phyloP scores from a whole-genome alignment of 345 rosid genomes.

The Citrus maxima region DNA sequence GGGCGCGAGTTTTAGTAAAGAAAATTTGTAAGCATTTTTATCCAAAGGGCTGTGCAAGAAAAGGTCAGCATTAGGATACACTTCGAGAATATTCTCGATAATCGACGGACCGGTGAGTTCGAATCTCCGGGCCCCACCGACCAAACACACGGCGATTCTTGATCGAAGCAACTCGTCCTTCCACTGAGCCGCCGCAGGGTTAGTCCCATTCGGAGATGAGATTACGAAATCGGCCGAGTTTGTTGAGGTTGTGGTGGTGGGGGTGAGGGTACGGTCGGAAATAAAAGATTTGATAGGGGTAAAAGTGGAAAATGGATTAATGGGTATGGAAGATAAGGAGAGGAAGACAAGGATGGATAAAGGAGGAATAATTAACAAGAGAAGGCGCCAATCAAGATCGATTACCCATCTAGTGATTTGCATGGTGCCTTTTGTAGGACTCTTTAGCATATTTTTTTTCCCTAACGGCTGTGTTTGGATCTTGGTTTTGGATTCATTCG shows the following conservation, averaged over 20 bases:
- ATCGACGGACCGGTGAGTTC: constrained; percentile 93
- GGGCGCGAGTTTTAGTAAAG: constrained; percentile 59
- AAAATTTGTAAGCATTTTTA: constrained; percentile 57
- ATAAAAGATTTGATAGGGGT: constrained; percentile 26
- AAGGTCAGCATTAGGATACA: constrained; percentile 81
- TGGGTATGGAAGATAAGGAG: constrained; percentile 17
- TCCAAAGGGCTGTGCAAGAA: constrained; percentile 80
- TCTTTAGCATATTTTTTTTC: not conserved
- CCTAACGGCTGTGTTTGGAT: not conserved
- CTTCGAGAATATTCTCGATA: constrained; percentile 52
- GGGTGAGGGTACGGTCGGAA: constrained; percentile 23
- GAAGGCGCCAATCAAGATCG: constrained; percentile 49
- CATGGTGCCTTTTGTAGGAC: constrained; percentile 18
- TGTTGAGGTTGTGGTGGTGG: not conserved
- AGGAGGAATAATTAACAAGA: constrained; percentile 26
- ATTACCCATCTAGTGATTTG: constrained; percentile 24
- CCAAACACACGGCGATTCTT: constrained; percentile 86
- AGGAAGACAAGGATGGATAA: constrained; percentile 29
- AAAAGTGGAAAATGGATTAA: constrained; percentile 6
- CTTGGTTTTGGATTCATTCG: constrained; percentile 1
- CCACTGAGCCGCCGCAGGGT: constrained; percentile 4
- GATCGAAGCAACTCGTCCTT: constrained; percentile 32
- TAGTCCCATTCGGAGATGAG: not conserved
- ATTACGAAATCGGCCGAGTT: constrained; percentile 2
- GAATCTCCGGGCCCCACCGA: constrained; percentile 88